A percentile compares a stretch with the other conserved stretches of the same genome.
These are phyloP conservation scores for Lepiota brunneoincarnata DNA, from an alignment of 768 basidiomycete genomes.

Conservation along the genomic window DNA sequence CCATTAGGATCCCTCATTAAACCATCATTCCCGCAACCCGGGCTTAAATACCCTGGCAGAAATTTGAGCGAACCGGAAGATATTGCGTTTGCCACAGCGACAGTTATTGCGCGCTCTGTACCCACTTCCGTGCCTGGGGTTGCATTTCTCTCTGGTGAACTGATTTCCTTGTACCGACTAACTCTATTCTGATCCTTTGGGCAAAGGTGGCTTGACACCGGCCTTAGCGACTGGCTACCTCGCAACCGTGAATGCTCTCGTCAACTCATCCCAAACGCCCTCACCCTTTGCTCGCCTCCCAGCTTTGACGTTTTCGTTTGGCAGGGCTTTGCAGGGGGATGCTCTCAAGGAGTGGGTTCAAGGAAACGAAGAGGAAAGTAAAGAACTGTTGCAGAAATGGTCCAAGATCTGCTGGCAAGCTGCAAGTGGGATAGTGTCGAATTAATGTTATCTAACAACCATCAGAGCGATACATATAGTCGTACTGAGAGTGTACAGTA, in stretches of 20 bases:
- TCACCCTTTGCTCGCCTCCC: slow-evolving; percentile 39
- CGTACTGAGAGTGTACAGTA: slow-evolving; percentile 5
- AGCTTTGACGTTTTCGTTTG: slow-evolving; percentile 48
- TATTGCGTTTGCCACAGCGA: slow-evolving; percentile 44
- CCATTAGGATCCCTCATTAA: slow-evolving; percentile 46
- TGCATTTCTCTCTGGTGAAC: slow-evolving; percentile 46
- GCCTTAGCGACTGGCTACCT: slow-evolving; percentile 39
- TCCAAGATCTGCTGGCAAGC: slow-evolving; percentile 42
- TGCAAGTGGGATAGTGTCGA: slow-evolving; percentile 30
- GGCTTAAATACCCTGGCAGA: slow-evolving; percentile 38
- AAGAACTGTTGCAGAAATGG: slow-evolving; percentile 37
- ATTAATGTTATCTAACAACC: no score
- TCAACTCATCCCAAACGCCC: slow-evolving; percentile 27
- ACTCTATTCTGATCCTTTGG: neutral
- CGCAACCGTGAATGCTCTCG: slow-evolving; percentile 36
- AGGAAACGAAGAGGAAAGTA: slow-evolving; percentile 40
- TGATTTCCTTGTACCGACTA: neutral
- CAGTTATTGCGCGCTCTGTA: slow-evolving; percentile 41
- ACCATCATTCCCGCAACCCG: slow-evolving; percentile 50
- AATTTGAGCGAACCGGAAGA: slow-evolving; percentile 32
- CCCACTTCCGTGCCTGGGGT: slow-evolving; percentile 46
- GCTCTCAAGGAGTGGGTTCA: slow-evolving; percentile 43
- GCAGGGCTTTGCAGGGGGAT: slow-evolving; percentile 47
- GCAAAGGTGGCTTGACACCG: slow-evolving; percentile 41
- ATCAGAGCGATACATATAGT: no score